Evolutionary conservation across 2,329 filamentous ascomycete genomes (phyloP), one percentile per base, ranked within the genome.

Genomic region (Neofusicoccum sp.): DNA sequence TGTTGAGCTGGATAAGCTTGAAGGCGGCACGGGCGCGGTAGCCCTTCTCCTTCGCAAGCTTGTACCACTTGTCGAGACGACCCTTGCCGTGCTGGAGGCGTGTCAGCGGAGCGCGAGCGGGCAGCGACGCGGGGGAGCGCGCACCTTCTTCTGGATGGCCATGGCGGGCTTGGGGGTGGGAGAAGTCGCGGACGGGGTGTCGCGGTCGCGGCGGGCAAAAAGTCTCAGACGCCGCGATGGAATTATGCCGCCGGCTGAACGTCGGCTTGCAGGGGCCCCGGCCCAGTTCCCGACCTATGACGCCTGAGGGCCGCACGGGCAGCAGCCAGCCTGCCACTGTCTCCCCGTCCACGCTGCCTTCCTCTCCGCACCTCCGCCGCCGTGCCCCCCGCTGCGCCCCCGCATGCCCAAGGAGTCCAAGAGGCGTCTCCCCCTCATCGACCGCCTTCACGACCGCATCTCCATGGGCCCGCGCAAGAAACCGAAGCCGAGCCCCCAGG

Each of bases 1-100:
- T 97, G 81, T 99, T 99, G 70, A 99, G 81, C 76, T 99, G 93
- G 68, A 99, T 93, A 69, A 99, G 80, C 80, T 99, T 99, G 84
- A 98, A 98, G 61, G 95, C 93, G 68, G 95, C 93, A 84, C 95
- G 86, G 64, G 95, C 93, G 71, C 95, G 85, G 74, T 97, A 99
- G 64, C 95, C 95, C 78, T 97, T 98, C 76, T 99, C 95, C 78
- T 99, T 99, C 64, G 95, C 95, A 70, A 98, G 87, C 75, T 93
- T 93, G 79, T 98, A 99, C 91, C 93, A 98, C 79, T 98, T 97
- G 79, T 99, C 95, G 71, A 97, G 84, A 85, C 93, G 93, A 77
- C 93, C 93, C 81, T 98, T 98, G 79, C 92, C 93, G 80, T 96
- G 90, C 84, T 85, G 62, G 58, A 20, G 47, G 36, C 11, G 65